A percentile compares a stretch with the other conserved stretches of the same genome.
Conservation (phyloP, 2,329 filamentous ascomycete genomes). For the Arthrobotrys sphaeroides region DNA sequence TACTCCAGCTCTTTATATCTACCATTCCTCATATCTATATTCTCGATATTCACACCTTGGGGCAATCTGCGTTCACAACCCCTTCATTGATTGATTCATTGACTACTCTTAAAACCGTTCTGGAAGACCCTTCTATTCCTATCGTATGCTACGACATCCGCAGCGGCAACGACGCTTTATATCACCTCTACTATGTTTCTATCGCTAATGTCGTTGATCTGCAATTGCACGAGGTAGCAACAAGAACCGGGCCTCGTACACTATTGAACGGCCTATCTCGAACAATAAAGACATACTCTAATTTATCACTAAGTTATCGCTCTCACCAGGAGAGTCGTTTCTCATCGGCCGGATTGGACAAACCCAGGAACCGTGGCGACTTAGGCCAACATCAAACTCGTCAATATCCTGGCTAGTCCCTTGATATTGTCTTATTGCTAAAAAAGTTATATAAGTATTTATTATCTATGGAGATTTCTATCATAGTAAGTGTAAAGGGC, state of each 20-base stretch:
- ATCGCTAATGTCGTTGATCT: slow-evolving; percentile 1
- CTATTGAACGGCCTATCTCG: slow-evolving; percentile 1
- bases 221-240: background rate
- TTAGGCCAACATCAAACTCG: slow-evolving; percentile 50
- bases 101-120: background rate
- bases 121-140: background rate
- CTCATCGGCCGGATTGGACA: slow-evolving; percentile 35
- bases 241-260: background rate
- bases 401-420: slow-evolving; percentile 50
- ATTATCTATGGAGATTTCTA: too few relatives aligned
- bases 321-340: slow-evolving; percentile 44
- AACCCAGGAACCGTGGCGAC: slow-evolving; percentile 45
- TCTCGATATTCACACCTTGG: background rate
- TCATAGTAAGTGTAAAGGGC: too few relatives aligned
- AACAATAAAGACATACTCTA: background rate
- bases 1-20: background rate
- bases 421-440: too few relatives aligned
- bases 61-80: background rate
- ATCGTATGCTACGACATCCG: slow-evolving; percentile 3
- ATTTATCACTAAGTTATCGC: slow-evolving; percentile 17
- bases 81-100: background rate
- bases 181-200: background rate
- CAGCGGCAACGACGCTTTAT: slow-evolving; percentile 4
- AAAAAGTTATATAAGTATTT: too few relatives aligned
- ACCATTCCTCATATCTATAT: background rate